Evolutionary conservation across 345 rosid species (phyloP), one percentile per base, ranked within the genome.

Genomic region (Cochlearia excelsa): DNA sequence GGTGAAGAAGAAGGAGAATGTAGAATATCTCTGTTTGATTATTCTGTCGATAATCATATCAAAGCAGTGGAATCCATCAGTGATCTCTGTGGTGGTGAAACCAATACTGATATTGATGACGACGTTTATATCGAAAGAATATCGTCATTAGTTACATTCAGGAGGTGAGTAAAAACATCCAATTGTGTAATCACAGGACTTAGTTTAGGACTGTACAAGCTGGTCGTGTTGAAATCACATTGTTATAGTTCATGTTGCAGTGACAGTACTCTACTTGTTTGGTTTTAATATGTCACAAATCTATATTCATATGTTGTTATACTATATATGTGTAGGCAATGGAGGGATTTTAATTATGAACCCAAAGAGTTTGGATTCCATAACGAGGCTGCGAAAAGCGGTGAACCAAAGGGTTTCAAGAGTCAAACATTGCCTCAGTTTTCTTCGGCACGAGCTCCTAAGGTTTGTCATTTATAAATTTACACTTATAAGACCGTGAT

Each of bases 401-500:
- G 58, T 54, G 73, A 58, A 50, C 48, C 55, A 50, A 63, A 62
- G 46, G 68, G 16, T 45, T 57, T 75, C n/a, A 71, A 16, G 53
- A 41, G n/a, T 49, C 68, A 55, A 10, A 69, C 47, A 41, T 71
- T 93, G 68, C 90, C 91, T 46, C 97, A 82, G 26, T 87, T 93
- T 78, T 93, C 99, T 46, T 85, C 99, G 0, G 83, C 89, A 29
- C 57, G 84, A 57, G 81, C 82, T 63, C 87, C 85, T 5, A 74
- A 77, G 88, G 95, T 93, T 73, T 60, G 56, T 27, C 23, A 16
- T 16, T 16, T 16, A 16, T 16, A 16, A 16, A 16, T 16, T 16
- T 16, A 16, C 23, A 16, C 23, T 16, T 16, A 16, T 16, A 16
- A 16, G 23, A 16, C 23, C 23, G 51, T 51, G 2, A 16, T 26